A percentile compares a stretch with the other conserved stretches of the same genome.
Conservation (phyloP, 2,329 filamentous ascomycete species). For the Verticillium isaacii region DNA sequence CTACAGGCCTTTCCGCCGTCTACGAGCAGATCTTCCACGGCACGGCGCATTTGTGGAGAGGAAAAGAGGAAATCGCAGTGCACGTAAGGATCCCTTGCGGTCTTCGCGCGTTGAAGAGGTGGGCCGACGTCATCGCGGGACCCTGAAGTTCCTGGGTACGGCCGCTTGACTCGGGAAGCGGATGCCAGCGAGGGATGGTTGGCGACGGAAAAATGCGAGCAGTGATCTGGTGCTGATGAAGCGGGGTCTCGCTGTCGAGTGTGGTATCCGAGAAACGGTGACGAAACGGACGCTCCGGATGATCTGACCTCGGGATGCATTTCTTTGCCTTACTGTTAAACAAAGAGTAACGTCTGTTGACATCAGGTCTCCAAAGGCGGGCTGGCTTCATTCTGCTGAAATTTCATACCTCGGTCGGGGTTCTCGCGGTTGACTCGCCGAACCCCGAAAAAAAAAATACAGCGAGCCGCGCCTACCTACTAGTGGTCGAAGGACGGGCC, state of each 20-base stretch:
- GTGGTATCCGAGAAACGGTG: not conserved
- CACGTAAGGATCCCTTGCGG: not conserved
- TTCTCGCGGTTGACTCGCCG: not conserved
- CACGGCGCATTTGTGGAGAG: not conserved
- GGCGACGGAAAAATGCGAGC: not conserved
- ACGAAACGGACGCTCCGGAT: not conserved
- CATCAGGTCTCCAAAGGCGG: not conserved
- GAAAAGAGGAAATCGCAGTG: not conserved
- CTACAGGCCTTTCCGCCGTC: not conserved
- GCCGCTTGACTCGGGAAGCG: not conserved
- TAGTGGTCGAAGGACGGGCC: not conserved
- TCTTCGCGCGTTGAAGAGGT: not conserved
- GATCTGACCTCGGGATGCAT: not conserved
- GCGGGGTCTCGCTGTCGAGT: not conserved
- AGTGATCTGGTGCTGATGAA: not conserved
- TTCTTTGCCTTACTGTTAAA: not conserved
- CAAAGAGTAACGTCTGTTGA: not conserved
- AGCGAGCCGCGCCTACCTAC: no score
- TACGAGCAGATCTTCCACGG: not conserved
- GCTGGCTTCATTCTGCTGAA: not conserved
- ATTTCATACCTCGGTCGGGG: not conserved
- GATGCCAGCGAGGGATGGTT: not conserved
- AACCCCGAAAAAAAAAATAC: not conserved
- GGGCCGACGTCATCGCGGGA: not conserved
- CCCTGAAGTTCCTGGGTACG: not conserved